Conservation (phyloP, 805 yeast species). For the Myxozyma vanderwaltii region DNA sequence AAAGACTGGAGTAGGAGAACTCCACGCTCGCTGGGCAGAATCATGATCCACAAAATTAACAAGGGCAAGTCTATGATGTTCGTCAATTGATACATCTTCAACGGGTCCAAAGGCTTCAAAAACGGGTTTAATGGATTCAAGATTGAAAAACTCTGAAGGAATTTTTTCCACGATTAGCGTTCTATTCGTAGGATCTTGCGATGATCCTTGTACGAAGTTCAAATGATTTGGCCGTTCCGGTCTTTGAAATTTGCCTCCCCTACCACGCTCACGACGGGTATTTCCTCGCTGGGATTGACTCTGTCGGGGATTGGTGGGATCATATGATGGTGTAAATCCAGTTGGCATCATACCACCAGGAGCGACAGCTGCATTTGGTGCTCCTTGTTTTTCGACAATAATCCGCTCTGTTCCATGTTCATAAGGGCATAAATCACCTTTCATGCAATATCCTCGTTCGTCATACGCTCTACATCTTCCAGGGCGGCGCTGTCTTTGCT, state of each 20-base stretch:
- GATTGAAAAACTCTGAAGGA: conserved; percentile 49
- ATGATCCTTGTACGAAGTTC: conserved; percentile 16
- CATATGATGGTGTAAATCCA: background rate
- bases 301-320: background rate
- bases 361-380: background rate
- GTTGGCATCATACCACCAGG: background rate
- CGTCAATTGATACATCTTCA: conserved; percentile 40
- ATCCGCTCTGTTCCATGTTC: conserved; percentile 32
- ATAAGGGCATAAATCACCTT: conserved; percentile 34
- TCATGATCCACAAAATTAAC: conserved; percentile 46
- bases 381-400: conserved; percentile 13
- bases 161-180: conserved; percentile 48
- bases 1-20: conserved; percentile 50
- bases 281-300: conserved; percentile 14
- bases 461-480: conserved; percentile 30
- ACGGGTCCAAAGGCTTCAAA: conserved; percentile 50
- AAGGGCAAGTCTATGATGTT: conserved; percentile 42
- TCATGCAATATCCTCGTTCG: conserved; percentile 31
- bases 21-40: conserved; percentile 50
- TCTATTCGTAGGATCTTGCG: conserved; percentile 36
- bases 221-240: conserved; percentile 4
- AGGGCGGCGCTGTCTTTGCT: background rate
- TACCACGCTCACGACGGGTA: conserved; percentile 6
- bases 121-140: conserved; percentile 41
- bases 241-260: conserved; percentile 5